These are phyloP conservation scores for Ampelomyces quisqualis DNA, from an alignment of 2,329 filamentous ascomycete species.

Conservation along the genomic window DNA sequence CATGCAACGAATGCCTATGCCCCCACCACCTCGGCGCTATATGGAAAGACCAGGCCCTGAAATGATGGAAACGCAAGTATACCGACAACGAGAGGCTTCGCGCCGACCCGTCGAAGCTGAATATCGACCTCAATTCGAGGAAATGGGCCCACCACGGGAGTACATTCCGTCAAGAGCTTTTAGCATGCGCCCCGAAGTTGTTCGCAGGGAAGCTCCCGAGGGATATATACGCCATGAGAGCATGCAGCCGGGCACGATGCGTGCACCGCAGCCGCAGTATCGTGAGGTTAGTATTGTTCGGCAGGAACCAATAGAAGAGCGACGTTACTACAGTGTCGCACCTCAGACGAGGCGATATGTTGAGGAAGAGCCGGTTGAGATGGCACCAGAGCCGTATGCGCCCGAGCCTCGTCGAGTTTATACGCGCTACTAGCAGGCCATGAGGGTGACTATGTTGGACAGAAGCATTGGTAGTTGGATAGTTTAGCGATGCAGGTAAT, in stretches of 20 bases:
- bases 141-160: slow-evolving; percentile 41
- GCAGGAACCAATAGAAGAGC: slow-evolving; percentile 36
- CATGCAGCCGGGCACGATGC: slow-evolving; percentile 43
- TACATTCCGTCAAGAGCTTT: slow-evolving; percentile 38
- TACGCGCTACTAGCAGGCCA: slow-evolving; percentile 40
- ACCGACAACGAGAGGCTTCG: slow-evolving; percentile 61
- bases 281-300: slow-evolving; percentile 47
- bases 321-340: slow-evolving; percentile 33
- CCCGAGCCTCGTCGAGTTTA: slow-evolving; percentile 38
- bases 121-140: slow-evolving; percentile 40
- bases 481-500: not conserved
- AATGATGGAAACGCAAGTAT: slow-evolving; percentile 55
- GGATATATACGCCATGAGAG: slow-evolving; percentile 45
- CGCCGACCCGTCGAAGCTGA: slow-evolving; percentile 48
- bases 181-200: slow-evolving; percentile 44
- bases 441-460: too few species aligned
- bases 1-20: slow-evolving; percentile 45
- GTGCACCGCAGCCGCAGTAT: slow-evolving; percentile 39
- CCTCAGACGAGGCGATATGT: slow-evolving; percentile 44
- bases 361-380: slow-evolving; percentile 41
- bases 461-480: not conserved
- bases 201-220: slow-evolving; percentile 37
- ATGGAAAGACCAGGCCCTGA: slow-evolving; percentile 64
- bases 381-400: slow-evolving; percentile 30
- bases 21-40: slow-evolving; percentile 51